Conservation (phyloP, 371 early-diverging fungal genomes). For the Coemansia sp. region DNA sequence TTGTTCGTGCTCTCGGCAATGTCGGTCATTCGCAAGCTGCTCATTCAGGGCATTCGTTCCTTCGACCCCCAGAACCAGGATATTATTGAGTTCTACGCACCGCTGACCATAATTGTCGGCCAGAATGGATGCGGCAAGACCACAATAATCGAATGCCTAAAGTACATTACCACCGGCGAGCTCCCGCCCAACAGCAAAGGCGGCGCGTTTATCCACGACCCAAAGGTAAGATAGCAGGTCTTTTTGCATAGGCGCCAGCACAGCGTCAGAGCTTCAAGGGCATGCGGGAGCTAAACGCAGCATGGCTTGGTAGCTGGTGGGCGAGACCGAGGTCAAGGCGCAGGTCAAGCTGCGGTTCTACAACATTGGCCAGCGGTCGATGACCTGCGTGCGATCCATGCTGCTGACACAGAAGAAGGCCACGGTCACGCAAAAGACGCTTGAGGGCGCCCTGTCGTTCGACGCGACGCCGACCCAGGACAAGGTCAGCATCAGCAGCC, state of each 20-base stretch:
- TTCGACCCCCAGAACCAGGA: slow-evolving; percentile 82
- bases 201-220: slow-evolving; percentile 96
- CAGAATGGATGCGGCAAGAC: slow-evolving; percentile 99
- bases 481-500: slow-evolving; percentile 72
- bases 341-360: slow-evolving; percentile 91
- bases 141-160: slow-evolving; percentile 98
- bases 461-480: slow-evolving; percentile 53
- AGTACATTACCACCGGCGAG: slow-evolving; percentile 97
- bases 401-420: slow-evolving; percentile 71
- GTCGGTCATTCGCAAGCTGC: slow-evolving; percentile 63
- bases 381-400: slow-evolving; percentile 82
- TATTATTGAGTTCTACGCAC: slow-evolving; percentile 88
- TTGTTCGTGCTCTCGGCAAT: slow-evolving; percentile 12
- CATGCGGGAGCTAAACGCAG: neutral
- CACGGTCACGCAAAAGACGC: slow-evolving; percentile 70
- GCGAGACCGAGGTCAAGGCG: slow-evolving; percentile 86
- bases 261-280: too few species aligned
- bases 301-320: slow-evolving; percentile 63
- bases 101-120: slow-evolving; percentile 98
- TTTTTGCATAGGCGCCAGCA: too few species aligned
- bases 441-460: slow-evolving; percentile 78
- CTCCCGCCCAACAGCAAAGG: slow-evolving; percentile 94
- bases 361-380: slow-evolving; percentile 70
- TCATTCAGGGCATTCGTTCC: slow-evolving; percentile 93
- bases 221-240: slow-evolving; percentile 63